Percentiles rank a stretch among this genome's conserved stretches.
phyloP scores from a whole-genome alignment of 2,329 filamentous ascomycete genomes.

The Calonectria hongkongensis region DNA sequence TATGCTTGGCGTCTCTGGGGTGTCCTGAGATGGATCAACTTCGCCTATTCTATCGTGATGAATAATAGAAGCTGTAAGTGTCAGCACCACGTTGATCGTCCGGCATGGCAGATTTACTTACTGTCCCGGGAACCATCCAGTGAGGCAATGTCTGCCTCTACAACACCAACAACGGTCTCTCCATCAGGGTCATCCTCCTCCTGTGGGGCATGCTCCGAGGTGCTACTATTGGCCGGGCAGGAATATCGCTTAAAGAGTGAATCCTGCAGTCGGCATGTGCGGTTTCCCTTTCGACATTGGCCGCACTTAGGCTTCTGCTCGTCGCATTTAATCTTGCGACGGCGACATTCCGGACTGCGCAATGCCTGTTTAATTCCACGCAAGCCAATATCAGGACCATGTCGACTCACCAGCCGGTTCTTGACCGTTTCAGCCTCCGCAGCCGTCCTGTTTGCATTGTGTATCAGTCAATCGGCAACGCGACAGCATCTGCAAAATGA shows the following conservation, averaged over 20 bases:
- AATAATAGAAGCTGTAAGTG: no score
- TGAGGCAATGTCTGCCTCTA: neutral
- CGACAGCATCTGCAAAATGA: neutral
- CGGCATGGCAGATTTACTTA: neutral
- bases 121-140: neutral
- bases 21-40: no score
- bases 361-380: neutral
- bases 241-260: conserved; percentile 10
- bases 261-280: neutral
- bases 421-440: neutral
- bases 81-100: no score
- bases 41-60: no score
- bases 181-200: neutral
- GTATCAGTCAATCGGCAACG: neutral
- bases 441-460: neutral
- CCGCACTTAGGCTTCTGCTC: no score
- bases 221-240: neutral
- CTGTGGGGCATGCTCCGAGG: neutral
- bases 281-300: neutral
- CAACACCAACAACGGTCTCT: neutral
- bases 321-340: no score
- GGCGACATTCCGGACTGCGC: no score
- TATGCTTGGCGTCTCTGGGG: no score
- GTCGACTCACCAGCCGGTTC: neutral
- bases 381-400: neutral